These are phyloP conservation scores for Euphorbia lathyris DNA, from an alignment of 345 rosid genomes.

Conservation along the genomic window DNA sequence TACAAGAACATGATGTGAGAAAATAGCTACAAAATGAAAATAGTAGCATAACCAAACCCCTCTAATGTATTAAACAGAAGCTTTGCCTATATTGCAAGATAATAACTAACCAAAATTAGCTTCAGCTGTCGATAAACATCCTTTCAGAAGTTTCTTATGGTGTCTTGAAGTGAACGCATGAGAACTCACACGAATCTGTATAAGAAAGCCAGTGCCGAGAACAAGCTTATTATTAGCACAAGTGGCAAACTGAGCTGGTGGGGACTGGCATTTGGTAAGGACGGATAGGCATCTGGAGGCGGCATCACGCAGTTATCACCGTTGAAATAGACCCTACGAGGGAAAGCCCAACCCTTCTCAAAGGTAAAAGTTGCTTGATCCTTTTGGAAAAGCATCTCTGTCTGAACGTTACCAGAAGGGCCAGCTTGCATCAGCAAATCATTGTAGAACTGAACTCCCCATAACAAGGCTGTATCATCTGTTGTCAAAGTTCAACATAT, in stretches of 20 bases:
- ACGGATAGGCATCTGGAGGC: conserved; percentile 75
- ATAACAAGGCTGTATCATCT: conserved; percentile 88
- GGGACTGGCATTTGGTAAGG: conserved; percentile 65
- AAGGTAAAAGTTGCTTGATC: conserved; percentile 58
- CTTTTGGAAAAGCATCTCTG: conserved; percentile 80
- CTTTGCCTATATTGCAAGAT: not conserved
- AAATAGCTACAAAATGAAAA: conserved; percentile 1
- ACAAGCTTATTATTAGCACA: conserved; percentile 24
- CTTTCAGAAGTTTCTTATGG: conserved; percentile 5
- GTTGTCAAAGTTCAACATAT: conserved; percentile 6
- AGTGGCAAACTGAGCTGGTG: conserved; percentile 23
- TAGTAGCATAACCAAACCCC: conserved; percentile 3
- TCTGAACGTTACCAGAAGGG: conserved; percentile 71
- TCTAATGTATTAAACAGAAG: not conserved
- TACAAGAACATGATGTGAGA: conserved; percentile 1
- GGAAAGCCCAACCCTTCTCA: conserved; percentile 91
- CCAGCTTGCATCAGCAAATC: conserved; percentile 81
- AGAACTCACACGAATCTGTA: conserved; percentile 18
- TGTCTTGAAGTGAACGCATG: not conserved
- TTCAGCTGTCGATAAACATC: not conserved
- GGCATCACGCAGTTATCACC: conserved; percentile 93
- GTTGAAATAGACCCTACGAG: conserved; percentile 80
- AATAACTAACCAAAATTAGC: conserved; percentile 6
- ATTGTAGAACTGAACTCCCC: conserved; percentile 75
- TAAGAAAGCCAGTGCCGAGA: conserved; percentile 43